phyloP scores from a whole-genome alignment of 345 rosid species.

The Hirschfeldia incana region DNA sequence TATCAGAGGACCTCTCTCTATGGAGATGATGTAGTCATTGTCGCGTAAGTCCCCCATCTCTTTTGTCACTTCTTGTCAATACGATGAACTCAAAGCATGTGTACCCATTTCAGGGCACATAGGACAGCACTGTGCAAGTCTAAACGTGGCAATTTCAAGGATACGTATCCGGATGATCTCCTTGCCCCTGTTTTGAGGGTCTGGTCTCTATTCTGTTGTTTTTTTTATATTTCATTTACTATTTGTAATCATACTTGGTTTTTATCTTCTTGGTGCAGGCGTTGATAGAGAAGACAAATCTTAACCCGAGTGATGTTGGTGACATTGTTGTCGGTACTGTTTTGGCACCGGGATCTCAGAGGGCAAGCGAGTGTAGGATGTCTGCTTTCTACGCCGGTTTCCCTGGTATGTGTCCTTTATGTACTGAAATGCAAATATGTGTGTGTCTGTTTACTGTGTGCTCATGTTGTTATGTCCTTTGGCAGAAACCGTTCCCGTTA shows the following conservation, averaged over 20 bases:
- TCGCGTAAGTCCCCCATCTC: constrained; percentile 63
- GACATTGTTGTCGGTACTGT: constrained; percentile 99
- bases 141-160: constrained; percentile 91
- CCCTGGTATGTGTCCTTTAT: constrained; percentile 59
- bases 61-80: neutral
- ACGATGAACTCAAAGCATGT: too few species aligned
- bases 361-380: constrained; percentile 99
- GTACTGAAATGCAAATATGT: neutral
- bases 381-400: constrained; percentile 99
- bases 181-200: constrained; percentile 96
- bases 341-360: constrained; percentile 91
- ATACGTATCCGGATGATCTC: constrained; percentile 87
- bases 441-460: neutral
- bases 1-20: constrained; percentile 71
- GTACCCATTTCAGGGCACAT: constrained; percentile 60
- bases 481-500: constrained; percentile 84
- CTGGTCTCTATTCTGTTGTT: neutral
- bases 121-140: constrained; percentile 89
- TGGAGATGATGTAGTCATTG: constrained; percentile 94
- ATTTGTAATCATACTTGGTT: neutral
- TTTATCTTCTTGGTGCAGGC: constrained; percentile 51
- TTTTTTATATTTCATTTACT: neutral
- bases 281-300: constrained; percentile 78
- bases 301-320: constrained; percentile 95
- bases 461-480: constrained; percentile 9